Conservation (phyloP, 306 rosid genomes). For the Cucumis cinereus region DNA sequence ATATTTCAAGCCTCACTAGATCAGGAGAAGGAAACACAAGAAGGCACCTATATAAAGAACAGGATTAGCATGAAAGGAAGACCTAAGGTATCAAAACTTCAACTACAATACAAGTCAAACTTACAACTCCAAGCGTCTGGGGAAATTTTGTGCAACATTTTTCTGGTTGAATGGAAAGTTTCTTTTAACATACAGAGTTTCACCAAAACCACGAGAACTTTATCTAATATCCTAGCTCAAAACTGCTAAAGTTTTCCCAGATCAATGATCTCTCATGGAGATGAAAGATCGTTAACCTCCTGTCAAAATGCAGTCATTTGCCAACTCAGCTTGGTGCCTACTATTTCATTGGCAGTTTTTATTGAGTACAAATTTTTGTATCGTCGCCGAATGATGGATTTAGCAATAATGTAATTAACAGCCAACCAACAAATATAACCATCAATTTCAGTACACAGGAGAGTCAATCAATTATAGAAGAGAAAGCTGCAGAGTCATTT, state of each 20-base stretch:
- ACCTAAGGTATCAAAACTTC: not conserved
- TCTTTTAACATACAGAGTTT: not conserved
- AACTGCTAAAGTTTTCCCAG: not conserved
- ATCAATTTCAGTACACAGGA: not conserved
- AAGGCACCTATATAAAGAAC: not conserved
- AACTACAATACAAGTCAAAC: not conserved
- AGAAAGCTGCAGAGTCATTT: not conserved
- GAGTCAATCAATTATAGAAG: not conserved
- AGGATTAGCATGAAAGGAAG: not conserved
- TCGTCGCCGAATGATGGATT: not conserved
- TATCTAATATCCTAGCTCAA: slow-evolving; percentile 2
- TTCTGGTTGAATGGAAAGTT: not conserved
- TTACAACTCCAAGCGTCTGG: not conserved
- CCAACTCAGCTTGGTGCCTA: not conserved
- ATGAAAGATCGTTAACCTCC: not conserved
- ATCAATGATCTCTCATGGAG: not conserved
- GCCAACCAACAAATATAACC: slow-evolving; percentile 2
- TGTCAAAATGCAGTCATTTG: not conserved
- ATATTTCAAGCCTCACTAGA: not conserved
- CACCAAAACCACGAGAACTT: not conserved
- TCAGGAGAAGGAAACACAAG: not conserved
- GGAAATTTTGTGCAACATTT: not conserved
- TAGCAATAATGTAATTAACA: not conserved
- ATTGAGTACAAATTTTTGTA: not conserved
- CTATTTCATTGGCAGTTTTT: not conserved